Percentiles rank a stretch among this genome's conserved stretches.
phyloP scores from a whole-genome alignment of 192 early-diverging fungal genomes.

The Oehlia diaphana region DNA sequence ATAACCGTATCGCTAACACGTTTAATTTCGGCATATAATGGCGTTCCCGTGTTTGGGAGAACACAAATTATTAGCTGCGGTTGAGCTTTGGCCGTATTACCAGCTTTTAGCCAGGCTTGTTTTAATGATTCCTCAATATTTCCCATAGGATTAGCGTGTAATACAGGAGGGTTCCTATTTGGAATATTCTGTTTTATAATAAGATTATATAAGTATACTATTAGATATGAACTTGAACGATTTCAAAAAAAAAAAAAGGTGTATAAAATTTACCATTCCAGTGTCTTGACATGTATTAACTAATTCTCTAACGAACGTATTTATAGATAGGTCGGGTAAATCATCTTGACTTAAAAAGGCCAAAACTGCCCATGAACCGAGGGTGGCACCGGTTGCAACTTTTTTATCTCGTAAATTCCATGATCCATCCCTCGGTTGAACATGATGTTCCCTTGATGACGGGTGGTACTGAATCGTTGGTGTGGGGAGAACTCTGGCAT shows the following conservation, averaged over 20 bases:
- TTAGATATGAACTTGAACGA: no score
- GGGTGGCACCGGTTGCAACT: slow-evolving; percentile 71
- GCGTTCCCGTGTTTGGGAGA: slow-evolving; percentile 72
- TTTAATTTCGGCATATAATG: slow-evolving; percentile 73
- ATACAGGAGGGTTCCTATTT: no score
- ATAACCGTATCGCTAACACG: slow-evolving; percentile 84
- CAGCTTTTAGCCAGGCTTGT: no score
- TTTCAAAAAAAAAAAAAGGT: no score
- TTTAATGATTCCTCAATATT: no score
- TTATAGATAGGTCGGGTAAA: no score
- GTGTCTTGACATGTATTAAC: no score
- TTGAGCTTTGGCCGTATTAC: slow-evolving; percentile 50
- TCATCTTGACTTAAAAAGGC: slow-evolving; percentile 46
- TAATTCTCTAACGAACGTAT: no score
- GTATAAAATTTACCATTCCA: no score
- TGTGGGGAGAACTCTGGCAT: slow-evolving; percentile 73
- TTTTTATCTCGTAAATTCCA: slow-evolving; percentile 88
- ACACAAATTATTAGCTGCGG: slow-evolving; percentile 84
- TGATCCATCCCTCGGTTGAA: slow-evolving; percentile 66
- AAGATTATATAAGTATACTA: no score
- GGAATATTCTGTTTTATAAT: no score
- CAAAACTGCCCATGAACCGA: slow-evolving; percentile 79
- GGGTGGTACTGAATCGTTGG: slow-evolving; percentile 71
- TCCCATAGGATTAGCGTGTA: no score
- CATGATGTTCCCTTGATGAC: slow-evolving; percentile 42